These are phyloP conservation scores for Lactarius deliciosus DNA, from an alignment of 768 basidiomycete species.

Conservation along the genomic window DNA sequence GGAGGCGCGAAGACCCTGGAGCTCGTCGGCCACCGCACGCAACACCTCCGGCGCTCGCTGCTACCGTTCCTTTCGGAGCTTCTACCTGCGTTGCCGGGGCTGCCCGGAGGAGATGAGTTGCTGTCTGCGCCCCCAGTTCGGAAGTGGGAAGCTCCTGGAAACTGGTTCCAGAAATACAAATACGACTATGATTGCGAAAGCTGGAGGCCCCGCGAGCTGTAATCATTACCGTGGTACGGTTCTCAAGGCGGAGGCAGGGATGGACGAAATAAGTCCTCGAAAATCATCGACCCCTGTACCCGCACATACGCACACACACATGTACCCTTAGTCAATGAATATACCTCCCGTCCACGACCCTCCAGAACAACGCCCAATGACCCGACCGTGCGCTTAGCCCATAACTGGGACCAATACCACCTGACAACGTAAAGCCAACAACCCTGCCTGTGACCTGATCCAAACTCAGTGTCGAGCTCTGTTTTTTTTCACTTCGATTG, in stretches of 20 bases:
- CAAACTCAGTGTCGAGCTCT: too few species aligned
- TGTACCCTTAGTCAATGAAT: background rate
- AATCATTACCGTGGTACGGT: background rate
- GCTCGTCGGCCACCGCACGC: background rate
- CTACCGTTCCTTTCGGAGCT: background rate
- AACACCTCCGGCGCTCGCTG: background rate
- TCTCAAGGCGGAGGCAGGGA: background rate
- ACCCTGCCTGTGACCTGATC: too few species aligned
- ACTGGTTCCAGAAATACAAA: background rate
- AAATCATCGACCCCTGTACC: background rate
- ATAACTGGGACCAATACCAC: too few species aligned
- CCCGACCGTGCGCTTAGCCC: background rate
- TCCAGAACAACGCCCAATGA: background rate
- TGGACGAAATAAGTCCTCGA: background rate
- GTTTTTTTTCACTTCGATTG: too few species aligned
- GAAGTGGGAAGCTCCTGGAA: background rate
- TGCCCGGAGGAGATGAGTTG: too few species aligned
- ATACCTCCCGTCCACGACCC: background rate
- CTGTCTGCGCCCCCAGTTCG: background rate
- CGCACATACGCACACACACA: background rate
- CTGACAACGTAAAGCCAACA: too few species aligned
- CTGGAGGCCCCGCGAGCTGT: background rate
- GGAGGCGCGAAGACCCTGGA: background rate
- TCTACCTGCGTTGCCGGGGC: too few species aligned
- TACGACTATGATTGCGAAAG: background rate